Base-by-base conservation (phyloP, 805 yeast species). In the Candida patagonica region DNA sequence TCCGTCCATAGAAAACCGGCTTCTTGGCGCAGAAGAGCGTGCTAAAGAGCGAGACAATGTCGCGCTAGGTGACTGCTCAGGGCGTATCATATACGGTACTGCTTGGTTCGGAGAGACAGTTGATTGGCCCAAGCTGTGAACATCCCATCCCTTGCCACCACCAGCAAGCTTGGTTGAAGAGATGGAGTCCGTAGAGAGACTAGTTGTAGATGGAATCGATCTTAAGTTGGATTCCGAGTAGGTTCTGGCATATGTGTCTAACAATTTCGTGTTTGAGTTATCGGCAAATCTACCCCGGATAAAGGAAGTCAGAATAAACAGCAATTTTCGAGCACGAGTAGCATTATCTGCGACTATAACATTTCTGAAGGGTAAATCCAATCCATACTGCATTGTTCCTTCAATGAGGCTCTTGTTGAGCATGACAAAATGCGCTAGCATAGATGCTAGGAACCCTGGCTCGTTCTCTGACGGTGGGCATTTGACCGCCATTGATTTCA, bases 81-180 rank as follows among this genome's bases (percentile, higher is more conserved):
- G 51, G 6, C 51, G 37, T 6, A 50, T 38, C 9, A 50, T 53
- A 36, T 49, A 53, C 2, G 54, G 52, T 30, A 50, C 43, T n/a
- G 46, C 49, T 15, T 50, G 40, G n/a, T 46, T 36, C 30, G 38
- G 26, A 19, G 41, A 30, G 3, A 46, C 30, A 13, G 34, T 45
- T 1, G 46, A 36, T 8, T 39, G 34, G 0, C 51, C 33, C 5
- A 25, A 27, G 25, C 24, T 37, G 9, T 52, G 47, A 13, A 51
- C 43, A 15, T 50, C 53, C 50, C 52, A 49, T 12, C 53, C 54
- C 4, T 31, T 10, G 8, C 21, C 27, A 1, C 40, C 36, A n/a
- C 37, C 48, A 13, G 32, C 16, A 17, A 42, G 35, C 19, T 42
- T 38, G 3, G 24, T 13, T 4, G 13, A n/a, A 6, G 4, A 12